A percentile compares a stretch with the other conserved stretches of the same genome.
Evolutionary conservation across 768 basidiomycete species (phyloP).

Genomic region (Kwoniella sp.): DNA sequence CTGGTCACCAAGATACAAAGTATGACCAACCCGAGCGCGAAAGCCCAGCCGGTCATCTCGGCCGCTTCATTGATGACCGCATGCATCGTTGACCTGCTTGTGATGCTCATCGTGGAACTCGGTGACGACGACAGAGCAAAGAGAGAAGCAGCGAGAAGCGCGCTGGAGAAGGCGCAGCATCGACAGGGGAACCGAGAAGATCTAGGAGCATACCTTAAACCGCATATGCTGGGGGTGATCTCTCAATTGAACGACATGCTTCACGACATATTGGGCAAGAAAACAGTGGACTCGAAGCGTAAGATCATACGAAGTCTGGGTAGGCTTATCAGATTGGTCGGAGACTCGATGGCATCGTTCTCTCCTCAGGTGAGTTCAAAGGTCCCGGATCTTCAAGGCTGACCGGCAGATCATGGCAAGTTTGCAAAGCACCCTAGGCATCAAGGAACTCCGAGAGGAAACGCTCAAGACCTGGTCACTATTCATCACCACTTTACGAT

Average conservation of each 20-base stretch:
- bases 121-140: conserved; percentile 68
- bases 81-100: conserved; percentile 70
- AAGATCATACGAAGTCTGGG: conserved; percentile 80
- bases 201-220: conserved; percentile 68
- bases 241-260: conserved; percentile 81
- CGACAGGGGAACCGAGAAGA: conserved; percentile 38
- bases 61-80: conserved; percentile 61
- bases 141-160: conserved; percentile 59
- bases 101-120: conserved; percentile 73
- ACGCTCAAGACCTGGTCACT: conserved; percentile 77
- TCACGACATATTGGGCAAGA: conserved; percentile 80
- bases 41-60: conserved; percentile 25
- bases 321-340: conserved; percentile 69
- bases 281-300: conserved; percentile 68
- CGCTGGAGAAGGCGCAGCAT: conserved; percentile 45
- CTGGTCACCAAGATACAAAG: conserved; percentile 38
- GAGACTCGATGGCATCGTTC: conserved; percentile 70
- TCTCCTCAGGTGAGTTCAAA: conserved; percentile 74
- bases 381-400: not conserved
- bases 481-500: conserved; percentile 71
- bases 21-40: conserved; percentile 18
- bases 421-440: conserved; percentile 81
- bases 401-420: conserved; percentile 84
- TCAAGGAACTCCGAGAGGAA: conserved; percentile 73
- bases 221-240: conserved; percentile 80